Evolutionary conservation across 2,329 filamentous ascomycete genomes (phyloP), one percentile per base, ranked within the genome.

Genomic region (Orbilia quercus): DNA sequence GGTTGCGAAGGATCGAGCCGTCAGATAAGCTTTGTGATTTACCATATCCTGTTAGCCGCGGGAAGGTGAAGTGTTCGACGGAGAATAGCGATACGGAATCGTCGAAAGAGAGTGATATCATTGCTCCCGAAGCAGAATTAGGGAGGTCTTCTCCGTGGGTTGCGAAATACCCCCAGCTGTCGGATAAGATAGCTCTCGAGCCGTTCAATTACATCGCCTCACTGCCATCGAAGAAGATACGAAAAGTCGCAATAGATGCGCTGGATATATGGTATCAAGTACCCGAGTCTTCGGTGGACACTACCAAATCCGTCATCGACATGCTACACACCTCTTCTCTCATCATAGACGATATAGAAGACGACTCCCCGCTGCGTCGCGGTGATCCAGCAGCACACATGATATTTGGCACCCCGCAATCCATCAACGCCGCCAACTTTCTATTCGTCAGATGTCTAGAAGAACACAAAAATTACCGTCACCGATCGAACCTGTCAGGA

Each of bases 291-390:
- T 28, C 55, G 14, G 11, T 67, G 22, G 47, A 59, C 5, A 60
- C 47, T 16, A 67, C 59, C 20, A 59, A 59, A 5, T 44, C 31
- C 4, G 36, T 67, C 12, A 44, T 57, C 23, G 45, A 53, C 9
- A 44, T 36, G 22, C 16, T 67, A 14, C 63, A 59, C 25, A 59
- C 5, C 12, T 22, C 45, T 18, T 67, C 45, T n/a, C 25, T 59
- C 2, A 23, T 67, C 1, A 64, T 64, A n/a, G 59, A 64, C n/a
- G 59, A 64, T n/a, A 54, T 64, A 22, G 59, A 64, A 54, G 59
- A 64, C 36, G 18, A 34, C 23, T 64, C 59, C 2, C 12, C 48
- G 9, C 25, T 64, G 12, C 20, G 59, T 1, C 31, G 59, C 28
- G 59, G 59, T 6, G 1, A 47, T 1, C 59, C 59, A 1, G 2